Conservation (phyloP, 2,329 filamentous ascomycete genomes). For the Fusarium dlaminii region DNA sequence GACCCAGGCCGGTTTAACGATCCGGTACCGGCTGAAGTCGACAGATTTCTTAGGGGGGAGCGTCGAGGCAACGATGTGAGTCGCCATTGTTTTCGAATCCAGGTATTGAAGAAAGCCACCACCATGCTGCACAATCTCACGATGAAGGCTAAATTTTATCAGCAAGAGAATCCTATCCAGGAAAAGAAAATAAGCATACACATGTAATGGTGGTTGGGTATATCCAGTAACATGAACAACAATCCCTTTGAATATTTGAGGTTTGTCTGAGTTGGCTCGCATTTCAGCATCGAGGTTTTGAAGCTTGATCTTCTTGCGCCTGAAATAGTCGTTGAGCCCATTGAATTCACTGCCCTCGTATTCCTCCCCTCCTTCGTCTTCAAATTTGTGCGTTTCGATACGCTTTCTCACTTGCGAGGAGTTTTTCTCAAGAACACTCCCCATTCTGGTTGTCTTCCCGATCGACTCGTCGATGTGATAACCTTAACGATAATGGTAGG, state of each 20-base stretch:
- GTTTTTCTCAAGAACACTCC: conserved; percentile 69
- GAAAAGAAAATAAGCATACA: conserved; percentile 55
- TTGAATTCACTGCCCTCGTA: conserved; percentile 89
- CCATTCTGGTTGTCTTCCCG: conserved; percentile 56
- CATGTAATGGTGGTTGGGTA: conserved; percentile 89
- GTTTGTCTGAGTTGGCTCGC: conserved; percentile 74
- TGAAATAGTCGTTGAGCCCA: conserved; percentile 90
- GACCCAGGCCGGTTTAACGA: conserved; percentile 95
- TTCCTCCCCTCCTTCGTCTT: conserved; percentile 87
- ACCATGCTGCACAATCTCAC: conserved; percentile 89
- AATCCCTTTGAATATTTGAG: conserved; percentile 88
- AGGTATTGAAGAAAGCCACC: conserved; percentile 95
- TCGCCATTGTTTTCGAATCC: conserved; percentile 92
- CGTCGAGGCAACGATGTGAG: conserved; percentile 92
- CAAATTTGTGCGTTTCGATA: conserved; percentile 75
- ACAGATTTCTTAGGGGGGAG: conserved; percentile 92
- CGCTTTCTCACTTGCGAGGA: conserved; percentile 70
- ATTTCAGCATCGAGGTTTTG: conserved; percentile 92
- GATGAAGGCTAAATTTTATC: conserved; percentile 68
- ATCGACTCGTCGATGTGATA: not conserved
- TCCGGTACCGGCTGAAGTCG: conserved; percentile 86
- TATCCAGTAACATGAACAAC: conserved; percentile 95
- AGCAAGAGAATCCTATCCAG: conserved; percentile 7
- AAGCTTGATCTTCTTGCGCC: conserved; percentile 95
- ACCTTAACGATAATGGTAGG: conserved; percentile 5